phyloP scores from a whole-genome alignment of 306 rosid genomes.

The Cucumis melo region DNA sequence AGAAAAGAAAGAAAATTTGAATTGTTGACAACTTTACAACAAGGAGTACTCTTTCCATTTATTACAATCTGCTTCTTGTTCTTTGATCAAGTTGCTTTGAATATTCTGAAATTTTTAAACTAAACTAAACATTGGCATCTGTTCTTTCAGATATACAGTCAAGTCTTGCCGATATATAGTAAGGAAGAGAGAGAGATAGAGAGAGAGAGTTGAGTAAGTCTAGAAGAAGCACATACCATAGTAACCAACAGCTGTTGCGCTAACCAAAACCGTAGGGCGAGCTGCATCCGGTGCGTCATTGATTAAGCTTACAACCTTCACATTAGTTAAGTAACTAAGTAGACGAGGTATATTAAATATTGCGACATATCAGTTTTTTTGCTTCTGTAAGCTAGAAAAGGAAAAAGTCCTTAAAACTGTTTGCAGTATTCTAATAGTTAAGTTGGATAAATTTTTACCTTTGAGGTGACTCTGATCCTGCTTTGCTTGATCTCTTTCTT shows the following conservation, averaged over 20 bases:
- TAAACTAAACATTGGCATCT: neutral
- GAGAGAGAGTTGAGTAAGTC: neutral
- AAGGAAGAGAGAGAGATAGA: constrained; percentile 3
- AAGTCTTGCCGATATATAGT: neutral
- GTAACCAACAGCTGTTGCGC: constrained; percentile 95
- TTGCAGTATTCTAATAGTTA: neutral
- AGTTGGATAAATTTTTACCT: constrained; percentile 33
- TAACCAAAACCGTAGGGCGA: constrained; percentile 73
- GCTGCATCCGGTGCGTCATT: constrained; percentile 57
- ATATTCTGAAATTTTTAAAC: neutral
- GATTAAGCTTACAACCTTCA: constrained; percentile 70
- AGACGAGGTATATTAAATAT: neutral
- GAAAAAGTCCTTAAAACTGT: neutral
- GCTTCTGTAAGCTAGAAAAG: neutral
- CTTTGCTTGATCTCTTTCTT: constrained; percentile 89
- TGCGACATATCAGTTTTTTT: neutral
- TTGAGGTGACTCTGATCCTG: constrained; percentile 80
- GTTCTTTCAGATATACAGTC: neutral
- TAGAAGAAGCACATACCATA: constrained; percentile 44
- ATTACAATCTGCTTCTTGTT: neutral
- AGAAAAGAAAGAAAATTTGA: neutral
- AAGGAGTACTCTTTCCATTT: neutral
- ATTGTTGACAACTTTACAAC: neutral
- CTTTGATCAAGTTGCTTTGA: neutral
- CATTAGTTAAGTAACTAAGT: constrained; percentile 32